A percentile compares a stretch with the other conserved stretches of the same genome.
Conservation (phyloP, 2,329 filamentous ascomycete species). For the Neurospora sp. region DNA sequence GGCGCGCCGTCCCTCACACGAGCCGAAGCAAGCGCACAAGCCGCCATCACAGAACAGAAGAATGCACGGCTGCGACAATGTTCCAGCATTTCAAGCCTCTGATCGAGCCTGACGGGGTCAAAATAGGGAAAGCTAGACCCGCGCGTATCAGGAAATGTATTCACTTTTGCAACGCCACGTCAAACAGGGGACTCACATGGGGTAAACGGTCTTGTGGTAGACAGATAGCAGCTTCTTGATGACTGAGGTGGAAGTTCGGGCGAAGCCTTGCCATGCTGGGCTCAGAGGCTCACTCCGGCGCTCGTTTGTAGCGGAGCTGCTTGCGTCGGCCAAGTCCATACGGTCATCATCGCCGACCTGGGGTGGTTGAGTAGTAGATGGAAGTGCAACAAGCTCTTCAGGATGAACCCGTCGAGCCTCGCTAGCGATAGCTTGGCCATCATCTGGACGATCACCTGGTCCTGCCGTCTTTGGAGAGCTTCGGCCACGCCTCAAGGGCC, state of each 20-base stretch:
- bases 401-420: neutral
- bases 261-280: conserved; percentile 14
- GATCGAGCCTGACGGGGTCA: conserved; percentile 11
- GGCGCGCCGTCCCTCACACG: conserved; percentile 15
- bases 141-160: neutral
- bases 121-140: conserved; percentile 16
- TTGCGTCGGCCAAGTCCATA: conserved; percentile 2
- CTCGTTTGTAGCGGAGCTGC: neutral
- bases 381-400: neutral
- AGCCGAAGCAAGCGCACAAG: conserved; percentile 15
- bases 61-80: conserved; percentile 17
- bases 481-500: conserved; percentile 13
- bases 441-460: neutral
- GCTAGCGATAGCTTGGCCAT: neutral
- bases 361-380: neutral
- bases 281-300: conserved; percentile 8
- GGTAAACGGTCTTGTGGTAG: conserved; percentile 17
- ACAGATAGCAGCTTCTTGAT: conserved; percentile 11
- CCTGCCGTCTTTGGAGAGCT: conserved; percentile 6
- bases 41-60: conserved; percentile 20
- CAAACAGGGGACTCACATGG: conserved; percentile 9
- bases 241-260: conserved; percentile 13
- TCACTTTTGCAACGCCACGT: neutral
- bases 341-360: neutral
- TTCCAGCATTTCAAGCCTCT: conserved; percentile 14